Evolutionary conservation across 164 flowering plant species (phyloP).

Genomic region (Saururus chinensis): DNA sequence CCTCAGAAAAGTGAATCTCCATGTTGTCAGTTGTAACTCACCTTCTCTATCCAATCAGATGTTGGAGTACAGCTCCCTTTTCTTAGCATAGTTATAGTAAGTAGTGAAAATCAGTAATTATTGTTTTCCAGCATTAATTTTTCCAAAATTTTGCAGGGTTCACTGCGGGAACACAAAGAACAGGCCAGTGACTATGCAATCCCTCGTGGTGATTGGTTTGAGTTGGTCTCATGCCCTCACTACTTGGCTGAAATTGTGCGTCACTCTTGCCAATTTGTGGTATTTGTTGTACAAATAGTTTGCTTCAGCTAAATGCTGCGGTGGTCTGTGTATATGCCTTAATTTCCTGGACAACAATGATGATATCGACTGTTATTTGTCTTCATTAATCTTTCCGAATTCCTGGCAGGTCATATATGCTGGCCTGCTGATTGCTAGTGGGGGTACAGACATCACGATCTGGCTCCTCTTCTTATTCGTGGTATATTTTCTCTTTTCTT

Average conservation of each 20-base stretch:
- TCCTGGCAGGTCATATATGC: constrained; percentile 61
- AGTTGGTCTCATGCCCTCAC: constrained; percentile 79
- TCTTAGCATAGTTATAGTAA: background rate
- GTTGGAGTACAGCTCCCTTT: background rate
- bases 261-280: constrained; percentile 7
- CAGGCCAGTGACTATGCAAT: constrained; percentile 44
- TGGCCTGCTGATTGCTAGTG: constrained; percentile 74
- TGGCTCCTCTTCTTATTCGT: constrained; percentile 74
- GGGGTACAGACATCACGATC: constrained; percentile 59
- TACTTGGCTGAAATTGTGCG: constrained; percentile 86
- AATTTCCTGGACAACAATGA: background rate
- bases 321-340: background rate
- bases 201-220: constrained; percentile 91
- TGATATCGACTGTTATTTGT: background rate
- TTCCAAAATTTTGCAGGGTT: constrained; percentile 45
- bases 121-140: background rate
- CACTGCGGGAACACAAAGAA: constrained; percentile 33
- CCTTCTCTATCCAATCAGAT: too few species aligned
- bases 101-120: background rate
- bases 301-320: background rate
- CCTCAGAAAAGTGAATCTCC: too few species aligned
- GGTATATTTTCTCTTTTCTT: constrained; percentile 27
- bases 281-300: background rate
- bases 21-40: too few species aligned
- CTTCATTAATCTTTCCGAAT: background rate